phyloP scores from a whole-genome alignment of 2,329 filamentous ascomycete species.

The Plectosphaerella cucumerina region DNA sequence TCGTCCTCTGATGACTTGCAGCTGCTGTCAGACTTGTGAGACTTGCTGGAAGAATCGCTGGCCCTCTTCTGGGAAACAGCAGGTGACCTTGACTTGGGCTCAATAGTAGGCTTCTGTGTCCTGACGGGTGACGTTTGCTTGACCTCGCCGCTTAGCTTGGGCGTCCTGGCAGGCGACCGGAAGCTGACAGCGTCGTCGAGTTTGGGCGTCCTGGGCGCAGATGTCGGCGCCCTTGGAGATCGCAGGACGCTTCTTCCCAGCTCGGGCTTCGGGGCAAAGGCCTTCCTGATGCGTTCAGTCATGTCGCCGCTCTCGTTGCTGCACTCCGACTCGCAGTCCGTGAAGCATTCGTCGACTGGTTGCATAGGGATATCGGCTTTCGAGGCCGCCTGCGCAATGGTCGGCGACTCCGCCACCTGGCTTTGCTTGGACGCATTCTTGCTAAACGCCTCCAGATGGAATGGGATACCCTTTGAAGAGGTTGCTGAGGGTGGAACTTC shows the following conservation, averaged over 20 bases:
- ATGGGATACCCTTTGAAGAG: slow-evolving; percentile 52
- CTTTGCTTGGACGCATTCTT: slow-evolving; percentile 24
- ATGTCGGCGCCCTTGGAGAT: not conserved
- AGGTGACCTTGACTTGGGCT: not conserved
- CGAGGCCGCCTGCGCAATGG: slow-evolving; percentile 22
- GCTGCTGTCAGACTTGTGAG: slow-evolving; percentile 39
- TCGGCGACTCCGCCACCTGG: slow-evolving; percentile 41
- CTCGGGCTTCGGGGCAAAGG: slow-evolving; percentile 31
- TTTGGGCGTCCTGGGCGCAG: not conserved
- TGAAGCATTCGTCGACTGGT: slow-evolving; percentile 12
- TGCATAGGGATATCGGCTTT: not conserved
- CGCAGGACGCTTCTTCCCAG: not conserved
- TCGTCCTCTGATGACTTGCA: slow-evolving; percentile 50
- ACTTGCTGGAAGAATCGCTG: slow-evolving; percentile 26
- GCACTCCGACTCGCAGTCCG: slow-evolving; percentile 31
- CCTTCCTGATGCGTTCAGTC: slow-evolving; percentile 46
- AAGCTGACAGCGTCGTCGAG: not conserved
- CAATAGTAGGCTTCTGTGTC: not conserved
- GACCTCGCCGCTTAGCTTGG: not conserved
- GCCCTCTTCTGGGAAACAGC: slow-evolving; percentile 15
- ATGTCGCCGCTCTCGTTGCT: slow-evolving; percentile 53
- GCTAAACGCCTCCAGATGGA: slow-evolving; percentile 49
- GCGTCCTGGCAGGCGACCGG: not conserved
- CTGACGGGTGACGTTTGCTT: not conserved
- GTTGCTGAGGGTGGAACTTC: slow-evolving; percentile 51